Base-by-base conservation (phyloP, 2,329 filamentous ascomycete species). In the Paecilomyces dactylethromorphus region DNA sequence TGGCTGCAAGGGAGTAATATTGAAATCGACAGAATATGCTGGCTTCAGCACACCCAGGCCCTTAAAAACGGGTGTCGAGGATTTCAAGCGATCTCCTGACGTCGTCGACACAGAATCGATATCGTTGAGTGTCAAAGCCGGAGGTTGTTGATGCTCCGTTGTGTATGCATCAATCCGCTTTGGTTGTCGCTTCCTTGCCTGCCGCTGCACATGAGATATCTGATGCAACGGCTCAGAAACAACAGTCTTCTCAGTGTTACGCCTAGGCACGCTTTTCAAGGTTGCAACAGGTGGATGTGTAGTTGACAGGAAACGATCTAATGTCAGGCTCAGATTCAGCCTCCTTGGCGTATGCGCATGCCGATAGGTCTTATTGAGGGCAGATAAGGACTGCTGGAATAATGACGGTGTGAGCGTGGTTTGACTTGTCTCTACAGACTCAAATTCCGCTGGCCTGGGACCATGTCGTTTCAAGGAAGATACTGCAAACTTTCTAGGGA, bases 21-120 rank as follows among this genome's bases (percentile, higher is more conserved):
- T 81, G 59, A 86, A 86, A 61, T 81, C 79, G 11, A 75, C 74
- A 1, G 82, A 70, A 63, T 84, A 85, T 21, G 73, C 72, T 3
- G 76, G 76, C 31, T 79, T 79, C 63, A 76, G 80, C n/a, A 76
- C 72, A 32, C 73, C 76, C 1, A 86, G 69, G 1, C 79, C 82
- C 58, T 75, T 65, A 64, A 33, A 78, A 62, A 56, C 55, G 32
- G 62, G 59, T n/a, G 22, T 51, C 1, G 35, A 32, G 15, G 60
- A 24, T 45, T 57, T 45, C 15, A 58, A 53, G 26, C 55, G 52
- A 13, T 45, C 59, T 15, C 1, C 51, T 49, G 56, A 56, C n/a
- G 59, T 29, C 22, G 51, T 33, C 33, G 58, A 54, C 4, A 57
- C 32, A 24, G 53, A 22, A 12, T 65, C 63, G 3, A 55, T 22